Base-by-base conservation (phyloP, 2,329 filamentous ascomycete species). In the Capronia americana region DNA sequence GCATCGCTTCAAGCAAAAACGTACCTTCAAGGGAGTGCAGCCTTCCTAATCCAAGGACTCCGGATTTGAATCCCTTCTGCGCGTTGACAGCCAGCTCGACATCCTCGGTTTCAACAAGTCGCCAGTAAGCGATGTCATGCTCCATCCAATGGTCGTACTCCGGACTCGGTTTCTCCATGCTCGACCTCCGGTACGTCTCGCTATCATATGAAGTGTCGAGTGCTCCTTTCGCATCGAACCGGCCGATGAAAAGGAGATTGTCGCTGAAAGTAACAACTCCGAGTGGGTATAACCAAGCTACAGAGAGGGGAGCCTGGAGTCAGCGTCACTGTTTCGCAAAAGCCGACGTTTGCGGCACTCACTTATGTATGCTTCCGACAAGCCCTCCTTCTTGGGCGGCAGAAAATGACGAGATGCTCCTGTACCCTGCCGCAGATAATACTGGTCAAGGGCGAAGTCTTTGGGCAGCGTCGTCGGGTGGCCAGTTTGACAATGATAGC, bases 71-170 rank as follows among this genome's bases (percentile, higher is more conserved):
- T 55, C 68, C 68, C 56, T 69, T 70, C 48, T 70, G 68, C 24
- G 68, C 68, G 46, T 61, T 68, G 24, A 70, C 55, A 23, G 68
- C 68, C 60, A 70, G 53, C 32, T 70, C 66, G 20, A 70, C 68
- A 30, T 70, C 68, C 50, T 70, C 68, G 30, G 32, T 69, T 38
- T 70, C 68, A 1, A 70, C 69, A 28, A 67, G 64, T 26, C 66
- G 57, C 67, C 67, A 70, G 32, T 70, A 70, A 23, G 66, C 69
- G 41, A 70, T 69, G n/a, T 70, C 69, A 53, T 70, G 59, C 28
- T 65, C 53, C 69, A 70, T 70, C 69, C 69, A 70, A 30, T 61
- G 60, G 46, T 70, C 67, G 32, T 70, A 69, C 14, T 69, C 66
- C 24, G 68, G 23, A 34, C 68, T 67, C 6, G 69, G 64, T 44